Percentiles rank a stretch among this genome's conserved stretches.
These are phyloP conservation scores for Stereum hirsutum DNA, from an alignment of 1,284 basidiomycete genomes.

Conservation along the genomic window DNA sequence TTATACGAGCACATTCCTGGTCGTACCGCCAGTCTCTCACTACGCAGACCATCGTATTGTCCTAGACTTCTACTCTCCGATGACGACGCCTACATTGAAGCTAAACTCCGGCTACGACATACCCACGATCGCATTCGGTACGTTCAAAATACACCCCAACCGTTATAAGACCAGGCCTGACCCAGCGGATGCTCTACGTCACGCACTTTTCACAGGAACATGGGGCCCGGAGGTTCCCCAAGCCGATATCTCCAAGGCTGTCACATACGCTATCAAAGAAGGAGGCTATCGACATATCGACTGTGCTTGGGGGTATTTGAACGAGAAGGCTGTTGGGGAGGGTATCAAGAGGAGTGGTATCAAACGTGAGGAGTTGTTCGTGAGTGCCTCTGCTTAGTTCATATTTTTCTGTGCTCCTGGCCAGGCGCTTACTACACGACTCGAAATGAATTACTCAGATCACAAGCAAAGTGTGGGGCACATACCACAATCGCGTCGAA, in stretches of 20 bases:
- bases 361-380: conserved; percentile 73
- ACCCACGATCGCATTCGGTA: conserved; percentile 70
- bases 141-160: no score
- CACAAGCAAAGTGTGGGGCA: conserved; percentile 66
- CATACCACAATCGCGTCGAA: conserved; percentile 69
- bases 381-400: conserved; percentile 31
- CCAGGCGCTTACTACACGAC: not conserved
- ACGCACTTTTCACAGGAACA: no score
- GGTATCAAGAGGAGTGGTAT: conserved; percentile 76
- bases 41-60: no score
- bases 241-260: conserved; percentile 63
- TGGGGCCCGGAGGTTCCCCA: no score
- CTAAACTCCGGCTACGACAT: conserved; percentile 66
- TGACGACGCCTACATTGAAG: conserved; percentile 43
- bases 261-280: conserved; percentile 64
- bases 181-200: no score
- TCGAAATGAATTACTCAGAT: conserved; percentile 29
- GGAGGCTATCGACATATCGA: conserved; percentile 78
- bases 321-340: conserved; percentile 80
- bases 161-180: no score
- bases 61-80: no score
- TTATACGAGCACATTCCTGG: no score
- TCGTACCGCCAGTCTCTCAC: no score
- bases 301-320: conserved; percentile 56
- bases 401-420: not conserved